Evolutionary conservation across 805 yeast species (phyloP).

Genomic region (Tetrapisispora taiwanensis): DNA sequence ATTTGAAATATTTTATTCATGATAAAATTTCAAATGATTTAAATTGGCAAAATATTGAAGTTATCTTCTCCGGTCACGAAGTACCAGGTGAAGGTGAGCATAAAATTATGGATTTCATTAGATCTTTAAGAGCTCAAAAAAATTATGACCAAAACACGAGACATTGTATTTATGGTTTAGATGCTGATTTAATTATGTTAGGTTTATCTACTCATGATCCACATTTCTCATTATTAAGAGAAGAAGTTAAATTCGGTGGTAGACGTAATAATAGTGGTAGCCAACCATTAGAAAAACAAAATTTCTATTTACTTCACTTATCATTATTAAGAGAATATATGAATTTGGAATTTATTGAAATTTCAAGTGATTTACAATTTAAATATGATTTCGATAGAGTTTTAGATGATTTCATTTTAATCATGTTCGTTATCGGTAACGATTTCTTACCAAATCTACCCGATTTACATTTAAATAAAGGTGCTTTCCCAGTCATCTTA

Average conservation of each 20-base stretch:
- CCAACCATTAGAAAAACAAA: constrained; percentile 59
- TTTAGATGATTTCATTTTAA: constrained; percentile 83
- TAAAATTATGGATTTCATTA: constrained; percentile 87
- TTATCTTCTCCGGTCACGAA: constrained; percentile 84
- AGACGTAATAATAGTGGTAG: constrained; percentile 27
- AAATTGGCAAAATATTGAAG: constrained; percentile 69
- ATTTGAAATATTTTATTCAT: constrained; percentile 78
- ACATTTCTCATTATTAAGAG: constrained; percentile 89
- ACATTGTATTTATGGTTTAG: constrained; percentile 92
- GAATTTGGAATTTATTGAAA: constrained; percentile 70
- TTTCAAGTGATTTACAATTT: constrained; percentile 54
- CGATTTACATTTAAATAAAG: constrained; percentile 83
- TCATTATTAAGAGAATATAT: constrained; percentile 85
- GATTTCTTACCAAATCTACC: constrained; percentile 97
- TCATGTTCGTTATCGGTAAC: constrained; percentile 92
- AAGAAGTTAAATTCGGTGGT: constrained; percentile 84
- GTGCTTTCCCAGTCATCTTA: constrained; percentile 89
- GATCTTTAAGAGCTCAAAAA: constrained; percentile 64
- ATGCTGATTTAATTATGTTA: constrained; percentile 91
- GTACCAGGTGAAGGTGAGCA: constrained; percentile 99
- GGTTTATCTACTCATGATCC: constrained; percentile 90
- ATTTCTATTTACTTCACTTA: constrained; percentile 72
- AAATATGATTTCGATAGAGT: constrained; percentile 76
- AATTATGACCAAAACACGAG: constrained; percentile 70
- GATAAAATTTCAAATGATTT: constrained; percentile 80